A percentile compares a stretch with the other conserved stretches of the same genome.
Evolutionary conservation across 257 asterid genomes (phyloP).

Genomic region (Orobanche coerulescens): DNA sequence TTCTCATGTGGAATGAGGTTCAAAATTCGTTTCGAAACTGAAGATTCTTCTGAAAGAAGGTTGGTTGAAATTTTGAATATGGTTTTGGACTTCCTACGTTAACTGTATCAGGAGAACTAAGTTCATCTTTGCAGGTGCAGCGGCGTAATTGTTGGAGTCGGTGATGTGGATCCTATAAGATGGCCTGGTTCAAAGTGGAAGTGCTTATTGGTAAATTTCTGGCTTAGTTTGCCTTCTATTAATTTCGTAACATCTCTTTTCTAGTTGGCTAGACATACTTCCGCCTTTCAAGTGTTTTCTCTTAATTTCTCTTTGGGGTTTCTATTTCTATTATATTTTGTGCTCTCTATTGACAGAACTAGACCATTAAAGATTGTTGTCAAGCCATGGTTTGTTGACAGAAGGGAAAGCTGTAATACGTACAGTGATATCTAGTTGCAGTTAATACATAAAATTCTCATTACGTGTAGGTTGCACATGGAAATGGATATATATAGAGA

Average conservation of each 20-base stretch:
- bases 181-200: constrained; percentile 99
- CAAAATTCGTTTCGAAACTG: constrained; percentile 73
- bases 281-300: background rate
- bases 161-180: constrained; percentile 72
- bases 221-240: background rate
- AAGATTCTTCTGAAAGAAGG: constrained; percentile 95
- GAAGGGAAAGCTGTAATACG: background rate
- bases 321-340: background rate
- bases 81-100: background rate
- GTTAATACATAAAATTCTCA: background rate
- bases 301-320: background rate
- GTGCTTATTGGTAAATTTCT: constrained; percentile 62
- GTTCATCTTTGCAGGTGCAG: constrained; percentile 45
- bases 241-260: background rate
- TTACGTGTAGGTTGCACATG: background rate
- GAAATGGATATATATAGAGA: background rate
- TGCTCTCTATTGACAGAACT: background rate
- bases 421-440: background rate
- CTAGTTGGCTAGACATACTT: background rate
- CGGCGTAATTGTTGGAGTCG: constrained; percentile 65
- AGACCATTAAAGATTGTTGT: background rate
- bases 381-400: background rate
- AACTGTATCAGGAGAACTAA: constrained; percentile 9
- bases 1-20: constrained; percentile 83
- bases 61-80: constrained; percentile 21